Evolutionary conservation across 1,284 basidiomycete genomes (phyloP).

Genomic region (Heterobasidion occidentale): DNA sequence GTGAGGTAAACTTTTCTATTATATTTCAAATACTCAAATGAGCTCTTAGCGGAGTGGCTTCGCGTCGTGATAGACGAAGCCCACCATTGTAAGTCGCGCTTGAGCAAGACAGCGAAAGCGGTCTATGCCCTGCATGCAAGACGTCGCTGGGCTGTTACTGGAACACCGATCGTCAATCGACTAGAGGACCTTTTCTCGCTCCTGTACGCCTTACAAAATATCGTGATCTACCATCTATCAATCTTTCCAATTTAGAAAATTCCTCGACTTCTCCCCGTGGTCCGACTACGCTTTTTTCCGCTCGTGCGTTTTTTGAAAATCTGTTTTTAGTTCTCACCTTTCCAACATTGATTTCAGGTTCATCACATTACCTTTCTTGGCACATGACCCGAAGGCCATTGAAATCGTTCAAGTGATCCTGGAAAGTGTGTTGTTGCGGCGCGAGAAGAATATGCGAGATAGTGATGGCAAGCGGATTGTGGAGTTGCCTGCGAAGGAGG

Average conservation of each 20-base stretch:
- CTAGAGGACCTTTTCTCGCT: constrained; percentile 91
- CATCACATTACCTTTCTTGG: constrained; percentile 84
- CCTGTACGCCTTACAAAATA: constrained; percentile 38
- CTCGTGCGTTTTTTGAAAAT: constrained; percentile 40
- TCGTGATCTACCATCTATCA: neutral
- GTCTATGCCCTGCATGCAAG: constrained; percentile 79
- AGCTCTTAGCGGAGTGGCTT: constrained; percentile 63
- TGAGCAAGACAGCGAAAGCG: constrained; percentile 86
- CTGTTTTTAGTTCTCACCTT: neutral
- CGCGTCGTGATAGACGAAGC: constrained; percentile 85
- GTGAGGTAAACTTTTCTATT: constrained; percentile 25
- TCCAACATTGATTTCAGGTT: constrained; percentile 41
- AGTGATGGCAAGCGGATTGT: constrained; percentile 85
- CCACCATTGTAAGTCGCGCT: constrained; percentile 90
- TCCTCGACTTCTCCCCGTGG: constrained; percentile 89
- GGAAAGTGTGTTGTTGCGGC: constrained; percentile 81
- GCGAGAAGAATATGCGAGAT: constrained; percentile 94
- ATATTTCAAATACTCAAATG: neutral
- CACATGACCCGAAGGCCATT: constrained; percentile 83
- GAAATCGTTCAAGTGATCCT: constrained; percentile 91
- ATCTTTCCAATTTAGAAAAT: constrained; percentile 50
- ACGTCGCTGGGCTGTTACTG: constrained; percentile 88
- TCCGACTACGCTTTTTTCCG: constrained; percentile 83
- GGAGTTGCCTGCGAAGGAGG: constrained; percentile 81
- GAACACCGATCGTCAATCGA: constrained; percentile 94